Conservation (phyloP, 805 yeast species). For the Saccharomyces eubayanus region DNA sequence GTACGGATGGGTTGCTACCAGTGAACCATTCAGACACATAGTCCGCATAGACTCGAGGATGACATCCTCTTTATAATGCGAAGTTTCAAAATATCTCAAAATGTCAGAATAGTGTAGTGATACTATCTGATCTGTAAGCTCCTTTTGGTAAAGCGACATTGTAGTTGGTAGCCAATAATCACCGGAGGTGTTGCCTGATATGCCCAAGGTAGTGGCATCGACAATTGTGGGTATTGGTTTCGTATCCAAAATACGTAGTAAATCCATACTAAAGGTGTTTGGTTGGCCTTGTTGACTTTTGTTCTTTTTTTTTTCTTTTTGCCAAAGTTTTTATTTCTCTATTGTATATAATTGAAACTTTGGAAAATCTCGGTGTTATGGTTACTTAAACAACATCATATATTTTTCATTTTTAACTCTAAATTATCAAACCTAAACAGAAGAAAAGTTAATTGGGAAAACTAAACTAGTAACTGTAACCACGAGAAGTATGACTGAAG, state of each 20-base stretch:
- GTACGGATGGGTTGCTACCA: constrained; percentile 85
- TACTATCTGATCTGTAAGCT: constrained; percentile 83
- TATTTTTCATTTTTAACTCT: not conserved
- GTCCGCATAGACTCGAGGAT: constrained; percentile 69
- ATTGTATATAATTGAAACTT: not conserved
- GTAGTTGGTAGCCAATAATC: constrained; percentile 78
- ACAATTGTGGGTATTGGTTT: constrained; percentile 78
- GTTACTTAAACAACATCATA: not conserved
- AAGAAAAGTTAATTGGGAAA: not conserved
- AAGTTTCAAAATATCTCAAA: constrained; percentile 67
- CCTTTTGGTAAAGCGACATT: constrained; percentile 77
- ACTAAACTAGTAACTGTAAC: not conserved
- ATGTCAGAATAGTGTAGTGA: constrained; percentile 88
- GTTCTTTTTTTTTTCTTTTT: not conserved
- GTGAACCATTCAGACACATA: constrained; percentile 64
- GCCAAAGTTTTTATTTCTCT: not conserved
- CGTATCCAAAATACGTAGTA: constrained; percentile 66
- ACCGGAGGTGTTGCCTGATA: constrained; percentile 33
- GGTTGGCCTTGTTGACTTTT: not conserved
- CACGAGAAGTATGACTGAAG: not conserved
- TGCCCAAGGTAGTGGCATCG: constrained; percentile 41
- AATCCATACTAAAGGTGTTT: constrained; percentile 44
- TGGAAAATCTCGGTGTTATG: not conserved
- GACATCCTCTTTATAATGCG: constrained; percentile 42
- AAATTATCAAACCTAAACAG: not conserved